Evolutionary conservation across 345 rosid species (phyloP), one percentile per base, ranked within the genome.

Genomic region (Clarkia xantiana): DNA sequence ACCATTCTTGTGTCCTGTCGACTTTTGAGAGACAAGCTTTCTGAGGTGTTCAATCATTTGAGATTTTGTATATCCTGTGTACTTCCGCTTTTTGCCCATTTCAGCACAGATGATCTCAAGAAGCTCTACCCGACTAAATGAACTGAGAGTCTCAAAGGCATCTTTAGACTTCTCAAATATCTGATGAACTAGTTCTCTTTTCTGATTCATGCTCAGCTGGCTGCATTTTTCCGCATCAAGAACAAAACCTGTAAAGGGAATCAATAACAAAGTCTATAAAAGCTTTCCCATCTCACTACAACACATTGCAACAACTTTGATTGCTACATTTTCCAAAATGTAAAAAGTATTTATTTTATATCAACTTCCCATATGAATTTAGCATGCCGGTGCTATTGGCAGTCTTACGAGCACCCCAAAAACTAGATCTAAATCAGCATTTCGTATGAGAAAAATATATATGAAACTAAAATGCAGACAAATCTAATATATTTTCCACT

Each of bases 81-180:
- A 85, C 56, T 82, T 82, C 43, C 87, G 64, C 46, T 79, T 83
- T 61, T 77, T 82, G 12, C 95, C 95, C 91, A 76, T 79, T 68
- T 85, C 95, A 2, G 87, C 85, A 56, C 91, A 85, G 41, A 79
- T 70, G 56, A 85, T 81, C 58, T 85, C 81, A 25, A 71, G 81
- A 67, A 85, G 85, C 74, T 85, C 95, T 61, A 69, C 71, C 40
- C 91, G 78, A 40, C 75, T 73, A 73, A 84, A 82, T 25, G 87
- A 77, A 63, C 77, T 79, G 50, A 85, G 81, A 49, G 74, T 73
- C 72, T 70, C 76, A 6, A 76, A 47, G 41, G 85, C 95, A 73
- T 81, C 61, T 53, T 71, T 56, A 2, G 83, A 51, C 67, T 74
- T 69, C 55, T 70, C 74, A 0, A 85, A 84, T 47, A 85, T 65